These are phyloP conservation scores for Chernovozyma aurita DNA, from an alignment of 1,139 yeast genomes.

Conservation along the genomic window DNA sequence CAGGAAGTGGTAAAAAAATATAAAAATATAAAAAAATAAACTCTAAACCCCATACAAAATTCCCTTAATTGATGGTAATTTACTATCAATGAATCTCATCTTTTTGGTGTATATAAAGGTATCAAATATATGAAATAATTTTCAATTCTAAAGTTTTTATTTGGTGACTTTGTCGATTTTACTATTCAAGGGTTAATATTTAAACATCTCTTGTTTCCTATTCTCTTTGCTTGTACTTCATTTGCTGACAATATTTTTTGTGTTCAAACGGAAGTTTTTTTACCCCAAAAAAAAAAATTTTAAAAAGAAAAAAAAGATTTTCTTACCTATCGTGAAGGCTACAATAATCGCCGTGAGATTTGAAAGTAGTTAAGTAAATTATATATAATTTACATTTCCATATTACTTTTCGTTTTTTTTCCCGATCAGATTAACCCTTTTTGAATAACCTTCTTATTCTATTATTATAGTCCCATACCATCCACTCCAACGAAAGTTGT, in stretches of 20 bases:
- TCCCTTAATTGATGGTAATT: neutral
- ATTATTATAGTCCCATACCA: neutral
- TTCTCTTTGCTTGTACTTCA: neutral
- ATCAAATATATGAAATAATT: neutral
- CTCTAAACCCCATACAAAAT: slow-evolving; percentile 1
- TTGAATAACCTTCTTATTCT: neutral
- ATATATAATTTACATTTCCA: neutral
- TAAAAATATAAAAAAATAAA: slow-evolving; percentile 1
- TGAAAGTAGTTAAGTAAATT: neutral
- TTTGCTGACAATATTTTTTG: neutral
- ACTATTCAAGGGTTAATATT: too few species aligned
- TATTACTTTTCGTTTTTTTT: neutral
- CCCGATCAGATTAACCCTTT: neutral
- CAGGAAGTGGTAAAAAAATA: too few species aligned
- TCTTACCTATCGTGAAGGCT: neutral
- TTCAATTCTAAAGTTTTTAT: neutral
- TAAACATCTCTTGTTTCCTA: too few species aligned
- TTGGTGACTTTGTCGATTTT: too few species aligned
- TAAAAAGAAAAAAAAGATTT: neutral
- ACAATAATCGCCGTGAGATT: slow-evolving; percentile 1
- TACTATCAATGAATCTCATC: neutral
- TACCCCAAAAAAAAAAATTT: neutral
- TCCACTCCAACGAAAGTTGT: slow-evolving; percentile 7
- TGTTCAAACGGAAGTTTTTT: neutral
- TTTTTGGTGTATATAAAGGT: neutral